Percentiles rank a stretch among this genome's conserved stretches.
These are phyloP conservation scores for Macrocybe gigantea DNA, from an alignment of 768 basidiomycete genomes.

Conservation along the genomic window DNA sequence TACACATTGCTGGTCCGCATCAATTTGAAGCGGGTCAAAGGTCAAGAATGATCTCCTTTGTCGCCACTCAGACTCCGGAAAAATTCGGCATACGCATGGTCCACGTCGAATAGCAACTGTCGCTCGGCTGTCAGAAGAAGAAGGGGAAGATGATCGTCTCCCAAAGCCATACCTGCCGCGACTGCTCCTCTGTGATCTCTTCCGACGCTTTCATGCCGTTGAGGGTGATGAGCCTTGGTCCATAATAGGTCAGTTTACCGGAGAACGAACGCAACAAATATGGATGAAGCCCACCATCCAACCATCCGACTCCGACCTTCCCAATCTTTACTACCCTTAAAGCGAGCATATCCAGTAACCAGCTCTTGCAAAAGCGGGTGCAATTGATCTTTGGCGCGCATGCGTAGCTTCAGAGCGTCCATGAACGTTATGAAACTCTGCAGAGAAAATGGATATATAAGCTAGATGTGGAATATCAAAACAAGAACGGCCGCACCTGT, in stretches of 20 bases:
- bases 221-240: constrained; percentile 82
- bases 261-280: neutral
- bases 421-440: constrained; percentile 98
- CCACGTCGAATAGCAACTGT: constrained; percentile 93
- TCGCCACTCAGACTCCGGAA: constrained; percentile 66
- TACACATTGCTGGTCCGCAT: too few relatives aligned
- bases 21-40: too few relatives aligned
- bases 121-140: neutral
- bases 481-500: constrained; percentile 61
- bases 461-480: neutral
- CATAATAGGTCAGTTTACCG: neutral
- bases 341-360: constrained; percentile 90
- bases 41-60: constrained; percentile 24
- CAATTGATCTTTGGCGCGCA: constrained; percentile 96
- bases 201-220: constrained; percentile 98
- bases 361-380: constrained; percentile 93
- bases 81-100: constrained; percentile 93
- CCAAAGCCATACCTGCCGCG: constrained; percentile 64
- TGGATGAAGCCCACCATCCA: constrained; percentile 63
- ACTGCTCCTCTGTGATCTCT: constrained; percentile 93
- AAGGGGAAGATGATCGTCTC: neutral
- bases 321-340: constrained; percentile 95
- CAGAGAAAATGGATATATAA: neutral
- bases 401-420: constrained; percentile 89
- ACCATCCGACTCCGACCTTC: constrained; percentile 93